Base-by-base conservation (phyloP, 2,329 filamentous ascomycete species). In the Epichloe aotearoae region DNA sequence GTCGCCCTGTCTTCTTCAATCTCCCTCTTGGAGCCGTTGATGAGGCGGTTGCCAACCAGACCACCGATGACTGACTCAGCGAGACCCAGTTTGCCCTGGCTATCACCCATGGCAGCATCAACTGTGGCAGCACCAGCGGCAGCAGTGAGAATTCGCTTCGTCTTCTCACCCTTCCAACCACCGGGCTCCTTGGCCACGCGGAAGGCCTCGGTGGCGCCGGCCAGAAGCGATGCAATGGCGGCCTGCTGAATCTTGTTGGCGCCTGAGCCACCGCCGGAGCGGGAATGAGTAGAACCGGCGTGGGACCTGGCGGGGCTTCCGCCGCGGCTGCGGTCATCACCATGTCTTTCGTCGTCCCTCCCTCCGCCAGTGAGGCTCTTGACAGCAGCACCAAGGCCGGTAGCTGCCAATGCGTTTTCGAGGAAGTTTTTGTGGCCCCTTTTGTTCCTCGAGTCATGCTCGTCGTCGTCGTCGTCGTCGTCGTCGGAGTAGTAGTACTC, bases 131-230 rank as follows among this genome's bases (percentile, higher is more conserved):
- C 89, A 68, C 88, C 85, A 26, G 80, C 77, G 26, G 91, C 91
- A 46, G 89, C 90, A 20, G 91, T 96, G 46, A 95, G 77, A 53
- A 97, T 80, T 49, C 91, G 88, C 72, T 89, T 93, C 57, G 89
- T 88, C 70, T 96, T 96, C 55, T 87, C 85, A 38, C 90, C 91
- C 56, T 83, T 85, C 89, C 90, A 96, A 42, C 84, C 80, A 50
- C 91, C 91, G 2, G 88, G 86, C 55, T 93, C 86, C 61, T 91
- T 95, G 64, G 90, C 83, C 51, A 89, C 83, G 54, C 88, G 84
- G 75, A 95, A 95, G 41, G 91, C 91, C 67, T 96, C 90, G 50
- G 89, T 86, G 40, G 90, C 91, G 59, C 89, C 91, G 33, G 91
- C 90, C 45, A 95, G 79, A 39, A 96, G 74, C 19, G 90, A 93